phyloP scores from a whole-genome alignment of 176 grass and related monocot species.

The Aegilops tauschii region DNA sequence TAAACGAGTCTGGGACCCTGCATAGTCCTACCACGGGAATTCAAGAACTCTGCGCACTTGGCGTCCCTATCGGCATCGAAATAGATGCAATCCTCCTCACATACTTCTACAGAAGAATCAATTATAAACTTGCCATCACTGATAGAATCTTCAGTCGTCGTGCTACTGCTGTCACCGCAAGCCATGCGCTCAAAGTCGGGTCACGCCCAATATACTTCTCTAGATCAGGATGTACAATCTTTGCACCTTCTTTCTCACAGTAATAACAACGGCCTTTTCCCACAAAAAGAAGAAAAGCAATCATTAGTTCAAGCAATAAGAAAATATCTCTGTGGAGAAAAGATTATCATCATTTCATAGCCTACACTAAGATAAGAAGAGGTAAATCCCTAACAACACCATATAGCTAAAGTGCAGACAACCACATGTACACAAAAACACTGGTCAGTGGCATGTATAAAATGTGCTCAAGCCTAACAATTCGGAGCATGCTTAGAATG shows the following conservation, averaged over 20 bases:
- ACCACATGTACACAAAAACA: no score
- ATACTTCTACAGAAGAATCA: not conserved
- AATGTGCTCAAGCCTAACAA: no score
- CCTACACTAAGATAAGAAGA: no score
- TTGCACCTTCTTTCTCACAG: slow-evolving; percentile 20
- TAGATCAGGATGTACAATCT: not conserved
- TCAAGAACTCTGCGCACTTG: not conserved
- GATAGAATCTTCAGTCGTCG: not conserved
- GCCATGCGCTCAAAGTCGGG: not conserved
- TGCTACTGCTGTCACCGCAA: not conserved
- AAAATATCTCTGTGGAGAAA: not conserved
- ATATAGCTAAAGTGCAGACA: no score
- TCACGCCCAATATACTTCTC: not conserved
- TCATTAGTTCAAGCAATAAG: not conserved
- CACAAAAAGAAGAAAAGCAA: not conserved
- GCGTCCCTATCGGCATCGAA: not conserved
- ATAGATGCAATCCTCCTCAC: slow-evolving; percentile 18
- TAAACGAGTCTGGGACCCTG: no score
- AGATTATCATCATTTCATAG: no score
- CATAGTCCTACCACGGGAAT: not conserved
- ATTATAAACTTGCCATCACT: not conserved
- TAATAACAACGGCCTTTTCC: not conserved
- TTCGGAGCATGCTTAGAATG: no score
- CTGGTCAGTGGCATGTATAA: no score
- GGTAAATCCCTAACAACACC: no score